Conservation (phyloP, 371 early-diverging fungal species). For the Zancudomyces culisetae region DNA sequence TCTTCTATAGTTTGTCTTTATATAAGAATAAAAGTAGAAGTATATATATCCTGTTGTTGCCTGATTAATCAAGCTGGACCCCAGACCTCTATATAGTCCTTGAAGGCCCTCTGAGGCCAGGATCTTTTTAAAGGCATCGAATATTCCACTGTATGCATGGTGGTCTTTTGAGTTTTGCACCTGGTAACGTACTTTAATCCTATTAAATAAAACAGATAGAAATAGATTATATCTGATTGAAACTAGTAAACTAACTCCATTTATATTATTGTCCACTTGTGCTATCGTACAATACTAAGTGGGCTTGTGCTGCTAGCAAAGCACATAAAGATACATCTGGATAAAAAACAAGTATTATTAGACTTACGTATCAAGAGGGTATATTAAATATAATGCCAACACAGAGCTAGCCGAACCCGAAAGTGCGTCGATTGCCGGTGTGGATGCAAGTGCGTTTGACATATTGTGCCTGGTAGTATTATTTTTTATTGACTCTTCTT, state of each 20-base stretch:
- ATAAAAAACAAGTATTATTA: slow-evolving; percentile 16
- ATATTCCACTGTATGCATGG: slow-evolving; percentile 39
- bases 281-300: no score
- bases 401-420: slow-evolving; percentile 84
- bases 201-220: slow-evolving; percentile 20
- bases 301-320: no score
- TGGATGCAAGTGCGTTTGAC: not conserved
- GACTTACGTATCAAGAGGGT: slow-evolving; percentile 88
- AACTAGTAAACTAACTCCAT: no score
- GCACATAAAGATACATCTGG: slow-evolving; percentile 3
- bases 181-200: slow-evolving; percentile 84
- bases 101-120: slow-evolving; percentile 59
- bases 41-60: slow-evolving; percentile 80
- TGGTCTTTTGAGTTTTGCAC: slow-evolving; percentile 40
- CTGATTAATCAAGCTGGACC: slow-evolving; percentile 70
- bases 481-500: not conserved
- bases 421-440: slow-evolving; percentile 79
- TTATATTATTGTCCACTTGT: no score
- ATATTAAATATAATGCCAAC: slow-evolving; percentile 70
- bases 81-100: slow-evolving; percentile 84
- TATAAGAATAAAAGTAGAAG: slow-evolving; percentile 66
- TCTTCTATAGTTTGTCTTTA: not conserved
- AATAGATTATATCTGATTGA: no score
- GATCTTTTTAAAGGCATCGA: slow-evolving; percentile 68
- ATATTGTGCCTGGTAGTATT: not conserved